phyloP scores from a whole-genome alignment of 139 green algal genomes.

The Tetradesmus obliquus region DNA sequence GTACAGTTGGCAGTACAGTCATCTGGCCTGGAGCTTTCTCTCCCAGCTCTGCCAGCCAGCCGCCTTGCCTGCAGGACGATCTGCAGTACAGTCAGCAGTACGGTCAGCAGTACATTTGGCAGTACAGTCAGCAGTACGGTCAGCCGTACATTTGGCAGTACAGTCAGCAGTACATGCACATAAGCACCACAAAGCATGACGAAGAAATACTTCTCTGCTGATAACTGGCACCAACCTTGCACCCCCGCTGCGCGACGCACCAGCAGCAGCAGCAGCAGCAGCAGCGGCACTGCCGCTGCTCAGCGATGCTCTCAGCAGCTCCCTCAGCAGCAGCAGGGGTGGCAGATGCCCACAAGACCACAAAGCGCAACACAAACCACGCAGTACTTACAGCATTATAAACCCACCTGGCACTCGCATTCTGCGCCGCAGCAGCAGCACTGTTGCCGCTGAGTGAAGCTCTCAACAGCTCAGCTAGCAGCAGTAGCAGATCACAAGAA shows the following conservation, averaged over 20 bases:
- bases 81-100: too few species aligned
- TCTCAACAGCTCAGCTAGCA: slow-evolving; percentile 59
- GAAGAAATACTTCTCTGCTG: too few species aligned
- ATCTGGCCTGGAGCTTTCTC: not conserved
- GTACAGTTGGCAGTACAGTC: not conserved
- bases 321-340: slow-evolving; percentile 16
- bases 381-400: too few species aligned
- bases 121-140: too few species aligned
- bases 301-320: not conserved
- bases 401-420: too few species aligned
- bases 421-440: slow-evolving; percentile 48
- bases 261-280: slow-evolving; percentile 19
- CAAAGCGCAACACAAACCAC: too few species aligned
- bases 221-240: too few species aligned
- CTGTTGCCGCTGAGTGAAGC: slow-evolving; percentile 44
- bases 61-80: not conserved
- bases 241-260: not conserved
- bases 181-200: too few species aligned
- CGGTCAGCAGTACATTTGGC: too few species aligned
- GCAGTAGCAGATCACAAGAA: slow-evolving; percentile 8
- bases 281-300: not conserved
- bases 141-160: too few species aligned
- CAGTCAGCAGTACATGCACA: too few species aligned
- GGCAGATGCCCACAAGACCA: too few species aligned
- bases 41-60: slow-evolving; percentile 46